Percentiles rank a stretch among this genome's conserved stretches.
Evolutionary conservation across 2,329 filamentous ascomycete species (phyloP).

Genomic region (Aspergillus melleus): DNA sequence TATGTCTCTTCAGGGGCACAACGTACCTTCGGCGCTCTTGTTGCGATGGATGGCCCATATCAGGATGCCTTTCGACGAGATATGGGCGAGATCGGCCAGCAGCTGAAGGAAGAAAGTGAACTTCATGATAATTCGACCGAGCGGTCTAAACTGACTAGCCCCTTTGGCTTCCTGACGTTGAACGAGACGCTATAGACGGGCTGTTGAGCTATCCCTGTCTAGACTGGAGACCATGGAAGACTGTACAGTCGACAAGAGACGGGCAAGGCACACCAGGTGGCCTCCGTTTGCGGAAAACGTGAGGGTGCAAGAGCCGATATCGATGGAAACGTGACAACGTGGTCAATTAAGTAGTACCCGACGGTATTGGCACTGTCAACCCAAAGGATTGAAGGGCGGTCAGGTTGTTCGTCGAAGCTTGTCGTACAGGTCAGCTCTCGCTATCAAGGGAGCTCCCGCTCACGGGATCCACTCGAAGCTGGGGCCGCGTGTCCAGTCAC

Average conservation of each 20-base stretch:
- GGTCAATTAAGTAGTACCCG: neutral
- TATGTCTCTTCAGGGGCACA: slow-evolving; percentile 7
- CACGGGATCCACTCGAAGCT: slow-evolving; percentile 12
- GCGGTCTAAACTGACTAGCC: neutral
- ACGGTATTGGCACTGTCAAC: neutral
- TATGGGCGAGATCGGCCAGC: slow-evolving; percentile 79
- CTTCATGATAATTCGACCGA: neutral
- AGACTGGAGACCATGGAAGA: neutral
- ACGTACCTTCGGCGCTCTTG: slow-evolving; percentile 74
- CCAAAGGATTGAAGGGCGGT: neutral
- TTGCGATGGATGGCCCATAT: slow-evolving; percentile 90
- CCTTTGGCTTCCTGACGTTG: neutral
- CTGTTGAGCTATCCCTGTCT: neutral
- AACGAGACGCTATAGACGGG: neutral
- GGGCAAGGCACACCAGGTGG: neutral
- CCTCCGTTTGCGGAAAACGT: neutral
- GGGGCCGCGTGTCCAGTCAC: slow-evolving; percentile 17
- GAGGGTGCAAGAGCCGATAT: neutral
- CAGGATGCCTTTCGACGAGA: slow-evolving; percentile 83
- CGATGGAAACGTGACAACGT: neutral
- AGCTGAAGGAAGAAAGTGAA: slow-evolving; percentile 63
- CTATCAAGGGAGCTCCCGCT: slow-evolving; percentile 7
- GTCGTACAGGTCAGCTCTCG: slow-evolving; percentile 2
- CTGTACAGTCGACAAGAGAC: neutral
- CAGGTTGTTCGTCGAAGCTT: neutral